Evolutionary conservation across 768 basidiomycete genomes (phyloP).

Genomic region (Russula sp.): DNA sequence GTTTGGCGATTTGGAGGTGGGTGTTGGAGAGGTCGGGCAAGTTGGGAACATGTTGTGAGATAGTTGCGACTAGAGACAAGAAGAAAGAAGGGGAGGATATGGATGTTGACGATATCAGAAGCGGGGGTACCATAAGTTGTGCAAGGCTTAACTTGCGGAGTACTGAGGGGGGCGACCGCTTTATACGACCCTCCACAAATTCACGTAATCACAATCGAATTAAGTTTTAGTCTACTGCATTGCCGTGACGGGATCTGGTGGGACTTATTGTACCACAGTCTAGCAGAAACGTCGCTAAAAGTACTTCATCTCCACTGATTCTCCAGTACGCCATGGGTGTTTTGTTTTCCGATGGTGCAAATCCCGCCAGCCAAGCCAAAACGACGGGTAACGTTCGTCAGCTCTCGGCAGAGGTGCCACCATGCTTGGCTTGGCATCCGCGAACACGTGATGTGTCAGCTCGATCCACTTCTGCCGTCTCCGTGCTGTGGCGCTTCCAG

Average conservation of each 20-base stretch:
- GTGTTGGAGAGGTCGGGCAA: slow-evolving; percentile 9
- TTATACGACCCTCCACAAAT: not conserved
- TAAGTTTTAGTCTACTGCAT: not conserved
- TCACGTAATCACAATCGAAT: slow-evolving; percentile 6
- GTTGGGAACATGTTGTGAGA: slow-evolving; percentile 30
- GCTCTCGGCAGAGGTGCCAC: not conserved
- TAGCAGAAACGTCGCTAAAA: not conserved
- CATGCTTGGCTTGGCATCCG: not conserved
- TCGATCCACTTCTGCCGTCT: not conserved
- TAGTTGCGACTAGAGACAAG: slow-evolving; percentile 27
- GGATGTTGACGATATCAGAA: slow-evolving; percentile 15
- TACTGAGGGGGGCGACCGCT: not conserved
- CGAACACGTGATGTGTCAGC: not conserved
- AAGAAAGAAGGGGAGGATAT: slow-evolving; percentile 24
- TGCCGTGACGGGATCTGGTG: not conserved
- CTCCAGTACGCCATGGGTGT: not conserved
- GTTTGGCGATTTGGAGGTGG: slow-evolving; percentile 38
- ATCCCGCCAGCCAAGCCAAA: not conserved
- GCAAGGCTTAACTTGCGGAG: not conserved
- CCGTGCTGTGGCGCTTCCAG: not conserved
- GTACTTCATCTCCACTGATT: not conserved
- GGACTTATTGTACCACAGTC: not conserved
- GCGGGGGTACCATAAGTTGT: slow-evolving; percentile 30
- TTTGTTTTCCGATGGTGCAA: not conserved
- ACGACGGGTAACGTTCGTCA: not conserved